Conservation (phyloP, 495 filamentous ascomycete species). For the Xylaria palmicola region DNA sequence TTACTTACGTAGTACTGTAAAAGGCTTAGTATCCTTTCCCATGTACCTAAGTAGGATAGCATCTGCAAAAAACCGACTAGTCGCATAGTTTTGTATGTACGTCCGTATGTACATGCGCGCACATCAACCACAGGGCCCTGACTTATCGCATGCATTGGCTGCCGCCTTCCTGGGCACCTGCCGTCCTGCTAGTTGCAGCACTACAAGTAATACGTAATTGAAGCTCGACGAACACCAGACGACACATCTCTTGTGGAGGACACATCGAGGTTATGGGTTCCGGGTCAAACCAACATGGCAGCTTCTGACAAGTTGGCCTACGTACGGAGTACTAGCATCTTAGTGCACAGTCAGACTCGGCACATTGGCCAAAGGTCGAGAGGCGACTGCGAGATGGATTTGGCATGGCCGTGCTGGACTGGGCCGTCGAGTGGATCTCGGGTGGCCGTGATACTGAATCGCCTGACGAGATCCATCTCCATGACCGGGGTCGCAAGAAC, state of each 20-base stretch:
- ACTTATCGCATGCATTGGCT: conserved; percentile 46
- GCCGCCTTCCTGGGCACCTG: conserved; percentile 36
- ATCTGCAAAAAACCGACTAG: background rate
- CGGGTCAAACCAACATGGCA: background rate
- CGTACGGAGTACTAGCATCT: too few relatives aligned
- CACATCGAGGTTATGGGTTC: background rate
- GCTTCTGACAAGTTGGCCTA: background rate
- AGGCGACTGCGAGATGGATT: background rate
- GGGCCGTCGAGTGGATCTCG: conserved; percentile 13
- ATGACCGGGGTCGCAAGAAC: conserved; percentile 11
- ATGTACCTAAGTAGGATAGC: too few relatives aligned
- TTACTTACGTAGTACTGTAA: too few relatives aligned
- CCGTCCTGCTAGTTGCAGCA: conserved; percentile 29
- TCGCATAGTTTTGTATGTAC: too few relatives aligned
- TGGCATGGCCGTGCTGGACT: background rate
- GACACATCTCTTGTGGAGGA: background rate
- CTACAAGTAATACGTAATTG: too few relatives aligned
- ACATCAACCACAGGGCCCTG: conserved; percentile 37
- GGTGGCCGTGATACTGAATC: conserved; percentile 7
- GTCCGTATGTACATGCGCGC: conserved; percentile 17
- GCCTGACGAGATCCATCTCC: conserved; percentile 9
- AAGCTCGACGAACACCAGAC: conserved; percentile 28
- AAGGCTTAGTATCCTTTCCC: too few relatives aligned
- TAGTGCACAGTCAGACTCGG: background rate
- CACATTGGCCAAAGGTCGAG: background rate